Conservation (phyloP, 2,329 filamentous ascomycete genomes). For the Pezicula neosporulosa region DNA sequence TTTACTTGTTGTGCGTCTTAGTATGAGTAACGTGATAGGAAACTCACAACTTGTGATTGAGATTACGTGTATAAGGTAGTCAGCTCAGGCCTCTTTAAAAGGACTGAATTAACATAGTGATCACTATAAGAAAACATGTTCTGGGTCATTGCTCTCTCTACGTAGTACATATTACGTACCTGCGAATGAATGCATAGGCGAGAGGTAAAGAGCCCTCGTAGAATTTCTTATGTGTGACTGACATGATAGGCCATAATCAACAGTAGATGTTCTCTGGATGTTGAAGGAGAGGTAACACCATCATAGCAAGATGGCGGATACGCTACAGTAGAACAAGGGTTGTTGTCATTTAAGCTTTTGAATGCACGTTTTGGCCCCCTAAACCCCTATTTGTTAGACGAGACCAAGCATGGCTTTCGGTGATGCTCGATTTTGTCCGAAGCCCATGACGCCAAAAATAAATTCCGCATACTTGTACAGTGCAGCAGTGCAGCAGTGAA, state of each 20-base stretch:
- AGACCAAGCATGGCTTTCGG: not conserved
- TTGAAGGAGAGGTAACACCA: not conserved
- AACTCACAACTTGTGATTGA: too few species aligned
- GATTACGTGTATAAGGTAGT: too few species aligned
- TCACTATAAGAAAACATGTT: too few species aligned
- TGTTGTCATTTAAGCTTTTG: not conserved
- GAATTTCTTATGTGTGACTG: too few species aligned
- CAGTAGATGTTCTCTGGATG: not conserved
- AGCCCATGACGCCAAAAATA: slow-evolving; percentile 2
- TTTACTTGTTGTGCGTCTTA: too few species aligned
- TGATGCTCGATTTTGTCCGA: not conserved
- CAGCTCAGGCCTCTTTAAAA: too few species aligned
- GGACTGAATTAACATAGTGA: too few species aligned
- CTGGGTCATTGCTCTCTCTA: too few species aligned
- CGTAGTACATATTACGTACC: not conserved
- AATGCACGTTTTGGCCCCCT: not conserved
- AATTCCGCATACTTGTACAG: not conserved
- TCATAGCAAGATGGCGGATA: not conserved
- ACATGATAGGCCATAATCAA: too few species aligned
- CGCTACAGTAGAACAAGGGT: not conserved
- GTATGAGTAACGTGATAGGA: too few species aligned
- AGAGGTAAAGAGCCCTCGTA: too few species aligned
- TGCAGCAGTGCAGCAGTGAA: not conserved
- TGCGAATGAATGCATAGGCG: not conserved
- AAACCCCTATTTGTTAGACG: not conserved